Percentiles rank a stretch among this genome's conserved stretches.
phyloP scores from a whole-genome alignment of 2,329 filamentous ascomycete species.

The Colletotrichum eremochloae region DNA sequence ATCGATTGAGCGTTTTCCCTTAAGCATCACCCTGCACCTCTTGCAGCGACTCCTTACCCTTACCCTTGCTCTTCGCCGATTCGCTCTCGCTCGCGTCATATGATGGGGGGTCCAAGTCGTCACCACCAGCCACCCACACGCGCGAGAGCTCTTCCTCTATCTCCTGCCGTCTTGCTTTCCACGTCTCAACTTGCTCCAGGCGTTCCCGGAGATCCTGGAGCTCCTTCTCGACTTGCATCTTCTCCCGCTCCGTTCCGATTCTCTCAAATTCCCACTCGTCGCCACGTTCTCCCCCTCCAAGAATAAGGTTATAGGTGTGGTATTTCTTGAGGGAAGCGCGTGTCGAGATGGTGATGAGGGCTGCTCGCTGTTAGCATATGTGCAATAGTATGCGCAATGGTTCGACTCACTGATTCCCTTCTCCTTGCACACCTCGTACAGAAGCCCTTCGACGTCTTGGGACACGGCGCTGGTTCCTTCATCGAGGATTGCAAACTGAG shows the following conservation, averaged over 20 bases:
- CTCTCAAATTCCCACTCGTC: slow-evolving; percentile 93
- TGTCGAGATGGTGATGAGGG: slow-evolving; percentile 95
- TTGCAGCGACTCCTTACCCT: slow-evolving; percentile 28
- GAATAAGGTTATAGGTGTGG: slow-evolving; percentile 89
- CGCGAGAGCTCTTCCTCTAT: slow-evolving; percentile 85
- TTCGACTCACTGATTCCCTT: slow-evolving; percentile 85
- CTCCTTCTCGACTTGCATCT: slow-evolving; percentile 93
- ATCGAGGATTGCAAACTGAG: slow-evolving; percentile 92
- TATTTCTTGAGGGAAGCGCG: slow-evolving; percentile 95
- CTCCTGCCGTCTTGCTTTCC: slow-evolving; percentile 82
- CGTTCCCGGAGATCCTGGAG: slow-evolving; percentile 85
- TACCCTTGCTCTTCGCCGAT: slow-evolving; percentile 34
- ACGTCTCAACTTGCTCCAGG: slow-evolving; percentile 84
- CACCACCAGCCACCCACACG: slow-evolving; percentile 70
- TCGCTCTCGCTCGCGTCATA: slow-evolving; percentile 52
- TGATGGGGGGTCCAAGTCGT: slow-evolving; percentile 61
- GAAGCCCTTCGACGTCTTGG: slow-evolving; percentile 90
- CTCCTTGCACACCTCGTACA: slow-evolving; percentile 95
- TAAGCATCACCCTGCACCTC: slow-evolving; percentile 35
- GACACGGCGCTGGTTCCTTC: slow-evolving; percentile 96
- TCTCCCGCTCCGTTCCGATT: slow-evolving; percentile 94
- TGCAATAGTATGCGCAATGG: not conserved
- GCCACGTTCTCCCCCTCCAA: slow-evolving; percentile 85
- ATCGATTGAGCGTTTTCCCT: not conserved
- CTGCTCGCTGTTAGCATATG: slow-evolving; percentile 56